Base-by-base conservation (phyloP, 768 basidiomycete genomes). In the Xanthoconium stramineum region DNA sequence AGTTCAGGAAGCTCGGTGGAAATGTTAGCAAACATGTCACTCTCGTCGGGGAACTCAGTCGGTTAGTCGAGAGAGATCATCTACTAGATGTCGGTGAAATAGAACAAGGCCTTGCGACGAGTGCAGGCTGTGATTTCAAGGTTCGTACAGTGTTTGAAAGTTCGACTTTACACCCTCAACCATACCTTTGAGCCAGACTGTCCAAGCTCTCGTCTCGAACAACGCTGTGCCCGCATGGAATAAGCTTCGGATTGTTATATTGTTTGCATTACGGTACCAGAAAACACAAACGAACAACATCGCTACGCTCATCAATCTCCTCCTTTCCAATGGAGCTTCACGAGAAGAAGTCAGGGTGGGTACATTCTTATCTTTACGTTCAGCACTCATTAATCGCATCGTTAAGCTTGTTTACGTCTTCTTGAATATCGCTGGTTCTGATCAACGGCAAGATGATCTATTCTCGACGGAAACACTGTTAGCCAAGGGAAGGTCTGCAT, bases 21-120 rank as follows among this genome's bases (percentile, higher is more conserved):
- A 99, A 99, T 69, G 97, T 99, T 32, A 96, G 93, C 76, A 99
- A 98, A 73, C 97, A 98, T 65, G 97, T 98, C 20, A 92, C 96
- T 8, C 74, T 99, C 24, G 97, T 99, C 0, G 96, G 97, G 13
- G 97, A 99, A 69, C 79, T 99, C 57, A 96, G 94, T 66, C 79
- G 96, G 57, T 73, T 98, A 45, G 94, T 98, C 15, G 90, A 85
- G 50, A 76, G 84, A 56, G 89, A 95, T 65, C 91, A 88, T 66
- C 74, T 98, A 44, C 75, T 99, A 53, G 92, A 91, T 47, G 83
- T 95, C 3, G 92, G 92, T 29, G 97, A 99, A 75, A 83, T 98
- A 28, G 97, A 99, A 68, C 97, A 99, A 72, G 94, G 95, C 33
- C 77, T 99, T 54, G 95, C 95, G 1, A 91, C 94, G 19, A 93